A percentile compares a stretch with the other conserved stretches of the same genome.
These are phyloP conservation scores for Diplocarpon mali DNA, from an alignment of 2,329 filamentous ascomycete species.

Conservation along the genomic window DNA sequence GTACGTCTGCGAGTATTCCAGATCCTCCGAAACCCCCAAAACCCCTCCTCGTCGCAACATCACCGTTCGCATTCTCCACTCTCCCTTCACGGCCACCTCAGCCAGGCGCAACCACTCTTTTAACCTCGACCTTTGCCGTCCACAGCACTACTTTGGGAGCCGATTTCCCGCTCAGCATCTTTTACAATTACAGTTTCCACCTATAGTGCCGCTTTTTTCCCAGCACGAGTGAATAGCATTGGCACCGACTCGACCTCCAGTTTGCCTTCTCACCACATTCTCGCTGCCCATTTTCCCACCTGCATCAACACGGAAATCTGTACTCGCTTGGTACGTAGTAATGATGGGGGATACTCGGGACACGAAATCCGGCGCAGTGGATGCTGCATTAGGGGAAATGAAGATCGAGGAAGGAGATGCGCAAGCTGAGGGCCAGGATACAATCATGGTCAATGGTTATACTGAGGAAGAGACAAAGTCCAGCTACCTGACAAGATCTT, in stretches of 20 bases:
- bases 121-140: constrained; percentile 4
- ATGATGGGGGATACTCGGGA: constrained; percentile 26
- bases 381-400: constrained; percentile 26
- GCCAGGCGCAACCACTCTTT: constrained; percentile 10
- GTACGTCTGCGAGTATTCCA: constrained; percentile 14
- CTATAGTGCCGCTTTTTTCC: neutral
- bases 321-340: neutral
- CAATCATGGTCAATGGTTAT: constrained; percentile 17
- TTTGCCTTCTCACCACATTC: neutral
- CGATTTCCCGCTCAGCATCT: neutral
- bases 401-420: constrained; percentile 23
- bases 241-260: neutral
- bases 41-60: constrained; percentile 3
- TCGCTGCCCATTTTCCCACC: neutral
- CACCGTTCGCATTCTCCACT: constrained; percentile 6
- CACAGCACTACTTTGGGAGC: neutral
- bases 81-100: constrained; percentile 7
- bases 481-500: constrained; percentile 16
- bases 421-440: constrained; percentile 8
- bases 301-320: no score
- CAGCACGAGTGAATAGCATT: neutral
- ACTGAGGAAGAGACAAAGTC: constrained; percentile 13
- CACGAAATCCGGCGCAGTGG: constrained; percentile 22
- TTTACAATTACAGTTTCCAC: neutral
- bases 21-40: constrained; percentile 7